Conservation (phyloP, 306 rosid species). For the Cucurbita argyrosperma region DNA sequence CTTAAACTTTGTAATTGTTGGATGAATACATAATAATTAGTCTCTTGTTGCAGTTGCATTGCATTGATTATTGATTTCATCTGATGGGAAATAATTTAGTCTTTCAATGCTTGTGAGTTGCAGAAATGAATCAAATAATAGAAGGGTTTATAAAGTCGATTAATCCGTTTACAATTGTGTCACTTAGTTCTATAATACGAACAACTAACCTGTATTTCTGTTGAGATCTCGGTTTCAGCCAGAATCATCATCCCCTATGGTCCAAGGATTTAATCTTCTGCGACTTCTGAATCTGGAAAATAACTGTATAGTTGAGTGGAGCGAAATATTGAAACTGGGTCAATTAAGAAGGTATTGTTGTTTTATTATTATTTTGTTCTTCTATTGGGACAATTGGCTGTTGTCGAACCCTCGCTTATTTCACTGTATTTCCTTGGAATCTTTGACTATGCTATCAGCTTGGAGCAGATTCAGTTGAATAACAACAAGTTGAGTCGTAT, state of each 20-base stretch:
- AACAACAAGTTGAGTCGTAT: constrained; percentile 58
- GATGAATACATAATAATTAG: not conserved
- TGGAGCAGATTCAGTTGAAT: constrained; percentile 88
- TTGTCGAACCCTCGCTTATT: not conserved
- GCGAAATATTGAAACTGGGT: constrained; percentile 66
- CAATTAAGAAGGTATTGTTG: constrained; percentile 53
- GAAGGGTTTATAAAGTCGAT: not conserved
- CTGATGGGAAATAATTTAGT: not conserved
- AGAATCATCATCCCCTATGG: constrained; percentile 38
- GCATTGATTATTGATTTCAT: not conserved
- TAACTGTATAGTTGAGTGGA: constrained; percentile 71
- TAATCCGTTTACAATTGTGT: not conserved
- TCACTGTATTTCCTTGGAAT: constrained; percentile 14
- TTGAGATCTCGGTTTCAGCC: constrained; percentile 39
- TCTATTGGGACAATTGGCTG: not conserved
- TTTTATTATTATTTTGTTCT: not conserved
- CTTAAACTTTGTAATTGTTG: not conserved
- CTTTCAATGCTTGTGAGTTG: not conserved
- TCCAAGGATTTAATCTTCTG: constrained; percentile 67
- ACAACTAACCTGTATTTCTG: not conserved
- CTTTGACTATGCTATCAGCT: constrained; percentile 40
- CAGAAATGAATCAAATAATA: not conserved
- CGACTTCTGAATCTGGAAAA: constrained; percentile 84
- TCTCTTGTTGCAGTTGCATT: not conserved
- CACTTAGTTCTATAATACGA: not conserved